phyloP scores from a whole-genome alignment of 2,329 filamentous ascomycete species.

The Colletotrichum scovillei region DNA sequence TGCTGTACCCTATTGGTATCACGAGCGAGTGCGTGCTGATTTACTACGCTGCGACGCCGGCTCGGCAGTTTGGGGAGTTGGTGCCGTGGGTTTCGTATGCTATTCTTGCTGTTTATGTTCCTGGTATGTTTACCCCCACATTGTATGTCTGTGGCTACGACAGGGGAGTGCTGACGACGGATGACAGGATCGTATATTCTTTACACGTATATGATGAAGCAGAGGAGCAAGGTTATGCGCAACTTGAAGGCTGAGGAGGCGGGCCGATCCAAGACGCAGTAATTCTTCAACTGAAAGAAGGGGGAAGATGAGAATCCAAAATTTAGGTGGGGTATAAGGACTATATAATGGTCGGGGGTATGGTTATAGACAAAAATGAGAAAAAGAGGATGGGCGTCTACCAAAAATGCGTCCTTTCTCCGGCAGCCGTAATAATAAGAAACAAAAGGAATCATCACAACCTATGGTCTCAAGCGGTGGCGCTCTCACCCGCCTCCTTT shows the following conservation, averaged over 20 bases:
- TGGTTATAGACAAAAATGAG: slow-evolving; percentile 31
- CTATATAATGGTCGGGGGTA: slow-evolving; percentile 21
- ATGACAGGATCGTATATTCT: slow-evolving; percentile 77
- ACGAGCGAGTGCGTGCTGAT: slow-evolving; percentile 87
- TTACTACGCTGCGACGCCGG: slow-evolving; percentile 74
- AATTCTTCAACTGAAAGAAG: background rate
- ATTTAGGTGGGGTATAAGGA: slow-evolving; percentile 7
- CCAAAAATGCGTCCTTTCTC: slow-evolving; percentile 3
- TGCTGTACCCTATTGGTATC: slow-evolving; percentile 94
- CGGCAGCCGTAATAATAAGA: background rate
- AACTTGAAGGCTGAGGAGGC: slow-evolving; percentile 62
- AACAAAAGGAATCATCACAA: background rate
- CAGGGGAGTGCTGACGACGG: background rate
- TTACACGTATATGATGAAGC: slow-evolving; percentile 94
- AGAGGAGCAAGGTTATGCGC: slow-evolving; percentile 83
- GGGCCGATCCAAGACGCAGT: slow-evolving; percentile 28
- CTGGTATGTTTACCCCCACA: slow-evolving; percentile 66
- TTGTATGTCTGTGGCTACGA: background rate
- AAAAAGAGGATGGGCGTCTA: slow-evolving; percentile 7
- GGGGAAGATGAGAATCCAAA: background rate
- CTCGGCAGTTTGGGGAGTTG: slow-evolving; percentile 56
- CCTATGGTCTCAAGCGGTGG: slow-evolving; percentile 1
- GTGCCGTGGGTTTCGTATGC: slow-evolving; percentile 70
- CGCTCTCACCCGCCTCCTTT: slow-evolving; percentile 30
- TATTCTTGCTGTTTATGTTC: slow-evolving; percentile 81